phyloP scores from a whole-genome alignment of 495 filamentous ascomycete species.

The Penicillium crystallinum region DNA sequence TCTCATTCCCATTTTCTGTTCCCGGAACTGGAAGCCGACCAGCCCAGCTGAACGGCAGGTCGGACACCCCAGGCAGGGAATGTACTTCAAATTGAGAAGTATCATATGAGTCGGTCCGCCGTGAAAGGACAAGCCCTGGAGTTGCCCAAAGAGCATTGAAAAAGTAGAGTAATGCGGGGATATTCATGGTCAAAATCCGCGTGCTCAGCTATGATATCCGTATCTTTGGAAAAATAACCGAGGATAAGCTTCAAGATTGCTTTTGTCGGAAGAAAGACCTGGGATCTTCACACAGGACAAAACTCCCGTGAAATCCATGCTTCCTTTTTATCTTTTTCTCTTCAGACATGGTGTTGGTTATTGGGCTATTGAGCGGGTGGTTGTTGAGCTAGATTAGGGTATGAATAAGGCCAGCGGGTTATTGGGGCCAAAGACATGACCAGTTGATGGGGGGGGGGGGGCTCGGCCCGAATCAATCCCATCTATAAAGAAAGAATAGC shows the following conservation, averaged over 20 bases:
- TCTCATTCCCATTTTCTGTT: constrained; percentile 24
- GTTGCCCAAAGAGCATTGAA: constrained; percentile 18
- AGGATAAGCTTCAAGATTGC: background rate
- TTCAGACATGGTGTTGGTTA: background rate
- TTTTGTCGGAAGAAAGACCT: background rate
- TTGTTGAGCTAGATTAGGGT: constrained; percentile 17
- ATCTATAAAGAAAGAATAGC: background rate
- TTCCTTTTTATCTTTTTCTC: constrained; percentile 1
- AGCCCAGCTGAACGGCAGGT: constrained; percentile 37
- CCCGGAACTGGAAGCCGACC: constrained; percentile 34
- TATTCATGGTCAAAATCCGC: constrained; percentile 12
- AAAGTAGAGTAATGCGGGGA: constrained; percentile 17
- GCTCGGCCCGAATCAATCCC: background rate
- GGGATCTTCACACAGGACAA: background rate
- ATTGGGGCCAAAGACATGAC: background rate
- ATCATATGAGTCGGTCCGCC: background rate
- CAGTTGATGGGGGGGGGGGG: background rate
- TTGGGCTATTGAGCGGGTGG: constrained; percentile 1
- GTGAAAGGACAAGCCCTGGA: constrained; percentile 1
- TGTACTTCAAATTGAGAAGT: constrained; percentile 26
- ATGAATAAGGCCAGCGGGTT: constrained; percentile 14
- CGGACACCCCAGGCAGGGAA: constrained; percentile 24
- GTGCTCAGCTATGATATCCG: background rate
- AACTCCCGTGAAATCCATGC: background rate
- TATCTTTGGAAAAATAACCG: background rate